Base-by-base conservation (phyloP, 164 flowering plant genomes). In the Akebia trifoliata region DNA sequence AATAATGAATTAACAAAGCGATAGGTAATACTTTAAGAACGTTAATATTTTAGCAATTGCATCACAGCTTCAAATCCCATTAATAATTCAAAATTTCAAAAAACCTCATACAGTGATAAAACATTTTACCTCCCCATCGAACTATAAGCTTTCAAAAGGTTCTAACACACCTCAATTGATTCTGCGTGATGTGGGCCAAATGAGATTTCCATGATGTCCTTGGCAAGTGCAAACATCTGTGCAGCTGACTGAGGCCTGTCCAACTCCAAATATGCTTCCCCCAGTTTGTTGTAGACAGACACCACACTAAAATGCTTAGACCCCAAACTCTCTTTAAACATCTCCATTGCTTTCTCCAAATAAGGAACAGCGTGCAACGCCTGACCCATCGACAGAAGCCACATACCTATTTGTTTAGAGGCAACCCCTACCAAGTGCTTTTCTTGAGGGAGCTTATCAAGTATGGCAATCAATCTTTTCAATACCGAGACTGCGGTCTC, bases 241-340 rank as follows among this genome's bases (percentile, higher is more conserved):
- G 90, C 97, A 55, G 95, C 97, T 2, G 93, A 81, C 56, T 92
- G 85, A 40, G 93, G 93, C 56, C 93, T 79, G n/a, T 82, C 94
- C 30, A 92, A 61, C 68, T 92, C 97, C 72, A 92, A 56, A 73
- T 89, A 92, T 5, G 95, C 96, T 2, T 95, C 93, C 14, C 98
- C 98, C 72, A 89, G 64, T 68, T 92, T 92, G 71, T 85, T 87
- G 66, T 87, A 89, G 20, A 92, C 83, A 71, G 89, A 92, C 4
- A 87, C 98, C 21, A 92, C 82, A 25, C 94, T 91, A 76, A 73
- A 92, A 72, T 89, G 98, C 62, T 82, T 85, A 15, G 85, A 49
- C 37, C 97, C 98, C 72, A 89, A 92, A 72, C 97, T 74, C 71
- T 85, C 95, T 68, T 72, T 84, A 70, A 89, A 63, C 39, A 70